A percentile compares a stretch with the other conserved stretches of the same genome.
phyloP scores from a whole-genome alignment of 1,284 basidiomycete genomes.

The Irpex sp. region DNA sequence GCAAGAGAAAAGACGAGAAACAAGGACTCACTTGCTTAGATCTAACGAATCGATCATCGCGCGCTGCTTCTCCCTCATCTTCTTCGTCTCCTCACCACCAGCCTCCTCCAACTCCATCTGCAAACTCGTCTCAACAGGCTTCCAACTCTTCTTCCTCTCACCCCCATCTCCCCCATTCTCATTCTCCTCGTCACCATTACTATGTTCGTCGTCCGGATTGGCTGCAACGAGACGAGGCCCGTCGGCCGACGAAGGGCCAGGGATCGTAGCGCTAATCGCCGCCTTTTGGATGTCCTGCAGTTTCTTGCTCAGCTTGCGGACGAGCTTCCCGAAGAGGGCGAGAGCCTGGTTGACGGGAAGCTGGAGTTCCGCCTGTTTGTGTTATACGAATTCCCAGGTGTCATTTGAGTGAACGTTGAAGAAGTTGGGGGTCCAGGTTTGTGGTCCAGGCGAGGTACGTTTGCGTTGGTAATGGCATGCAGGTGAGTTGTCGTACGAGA shows the following conservation, averaged over 20 bases:
- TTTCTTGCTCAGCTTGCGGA: conserved; percentile 82
- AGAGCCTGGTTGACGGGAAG: conserved; percentile 86
- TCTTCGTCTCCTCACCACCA: conserved; percentile 49
- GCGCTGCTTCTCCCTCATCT: conserved; percentile 66
- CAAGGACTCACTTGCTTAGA: conserved; percentile 70
- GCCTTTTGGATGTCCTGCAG: conserved; percentile 82
- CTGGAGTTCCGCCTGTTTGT: conserved; percentile 65
- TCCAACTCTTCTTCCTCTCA: conserved; percentile 32
- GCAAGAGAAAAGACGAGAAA: neutral
- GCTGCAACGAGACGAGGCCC: conserved; percentile 9
- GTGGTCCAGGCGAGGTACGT: no score
- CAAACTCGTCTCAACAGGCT: conserved; percentile 50
- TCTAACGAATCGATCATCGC: conserved; percentile 86
- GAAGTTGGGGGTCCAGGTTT: no score
- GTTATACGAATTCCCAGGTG: neutral
- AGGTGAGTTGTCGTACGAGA: no score
- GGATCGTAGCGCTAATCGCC: conserved; percentile 61
- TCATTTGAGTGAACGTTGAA: neutral
- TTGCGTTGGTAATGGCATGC: no score
- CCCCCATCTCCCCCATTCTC: neutral
- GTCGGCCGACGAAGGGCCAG: conserved; percentile 25
- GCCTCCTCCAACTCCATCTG: conserved; percentile 73
- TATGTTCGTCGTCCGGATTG: conserved; percentile 15
- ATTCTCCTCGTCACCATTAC: conserved; percentile 15
- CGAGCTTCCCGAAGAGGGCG: conserved; percentile 89